These are phyloP conservation scores for Rhizophagus prolifer DNA, from an alignment of 192 early-diverging fungal genomes.

Conservation along the genomic window DNA sequence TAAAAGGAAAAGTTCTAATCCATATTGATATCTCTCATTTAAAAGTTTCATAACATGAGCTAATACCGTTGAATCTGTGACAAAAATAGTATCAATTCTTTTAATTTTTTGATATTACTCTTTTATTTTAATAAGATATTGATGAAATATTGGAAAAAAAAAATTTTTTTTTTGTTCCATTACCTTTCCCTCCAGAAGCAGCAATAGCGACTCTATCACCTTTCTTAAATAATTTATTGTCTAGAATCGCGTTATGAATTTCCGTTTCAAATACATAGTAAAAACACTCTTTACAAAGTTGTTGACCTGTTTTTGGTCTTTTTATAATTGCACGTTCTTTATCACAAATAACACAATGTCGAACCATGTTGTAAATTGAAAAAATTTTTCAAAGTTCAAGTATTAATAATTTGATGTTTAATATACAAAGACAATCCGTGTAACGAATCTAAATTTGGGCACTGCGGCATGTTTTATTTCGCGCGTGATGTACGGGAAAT, in stretches of 20 bases:
- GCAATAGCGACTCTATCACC: constrained; percentile 94
- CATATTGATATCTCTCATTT: constrained; percentile 92
- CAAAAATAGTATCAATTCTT: too few species aligned
- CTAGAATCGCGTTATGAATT: constrained; percentile 88
- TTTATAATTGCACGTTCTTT: constrained; percentile 74
- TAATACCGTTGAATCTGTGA: constrained; percentile 88
- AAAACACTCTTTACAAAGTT: constrained; percentile 90
- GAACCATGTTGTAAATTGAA: neutral
- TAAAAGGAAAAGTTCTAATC: constrained; percentile 85
- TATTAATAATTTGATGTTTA: too few species aligned
- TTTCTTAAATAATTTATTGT: constrained; percentile 76
- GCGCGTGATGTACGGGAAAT: too few species aligned
- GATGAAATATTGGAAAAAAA: too few species aligned
- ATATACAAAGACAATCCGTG: too few species aligned
- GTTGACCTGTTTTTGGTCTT: constrained; percentile 88
- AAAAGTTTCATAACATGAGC: constrained; percentile 92
- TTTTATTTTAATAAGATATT: too few species aligned
- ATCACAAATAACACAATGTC: constrained; percentile 25
- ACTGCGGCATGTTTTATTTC: too few species aligned
- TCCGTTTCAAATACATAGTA: constrained; percentile 91
- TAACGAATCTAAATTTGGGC: too few species aligned
- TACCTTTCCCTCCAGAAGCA: constrained; percentile 90
- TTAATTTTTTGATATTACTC: neutral
- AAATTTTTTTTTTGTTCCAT: neutral
- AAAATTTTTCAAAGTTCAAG: neutral